Evolutionary conservation across 2,329 filamentous ascomycete species (phyloP), one percentile per base, ranked within the genome.

Genomic region (Alternaria novae-zelandiae): DNA sequence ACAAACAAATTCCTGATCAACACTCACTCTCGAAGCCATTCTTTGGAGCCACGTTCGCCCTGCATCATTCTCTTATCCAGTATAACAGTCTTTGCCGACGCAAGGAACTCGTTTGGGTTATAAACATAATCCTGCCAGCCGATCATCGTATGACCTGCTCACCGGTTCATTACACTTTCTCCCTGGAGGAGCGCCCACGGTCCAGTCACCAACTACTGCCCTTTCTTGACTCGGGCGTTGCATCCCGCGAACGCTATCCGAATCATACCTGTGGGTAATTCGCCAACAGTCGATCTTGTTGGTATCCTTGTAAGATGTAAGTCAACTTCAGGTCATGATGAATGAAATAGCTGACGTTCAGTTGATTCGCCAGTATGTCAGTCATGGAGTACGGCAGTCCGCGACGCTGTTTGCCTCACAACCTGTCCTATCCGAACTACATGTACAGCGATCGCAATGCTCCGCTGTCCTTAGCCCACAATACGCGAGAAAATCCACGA

Each of bases 401-500:
- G n/a, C 64, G 69, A 17, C 63, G 67, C 43, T 66, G 73, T 71
- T 50, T 55, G 57, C 60, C 64, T 21, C 66, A 66, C 61, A 65
- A 56, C 32, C 44, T 59, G 7, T 54, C 64, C 26, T 62, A 54
- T 13, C 59, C 50, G 7, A 56, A 60, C n/a, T 77, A 72, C 57
- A 73, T 72, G 54, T 70, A 67, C 57, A 63, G 63, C 53, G 69
- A 74, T n/a, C 74, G 70, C 44, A 74, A 75, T 57, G 57, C 50
- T 28, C 66, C 72, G 5, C 57, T 72, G 12, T 44, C 67, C 6
- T 53, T 69, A 21, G 53, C 73, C n/a, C 68, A 74, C 12, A 59
- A 45, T 12, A 43, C 58, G 26, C 72, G 75, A 65, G n/a, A 59
- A 6, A 73, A 74, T 45, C 69, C 72, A 23, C 75, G 74, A 32